These are phyloP conservation scores for Hypericum perforatum DNA, from an alignment of 345 rosid species.

Conservation along the genomic window DNA sequence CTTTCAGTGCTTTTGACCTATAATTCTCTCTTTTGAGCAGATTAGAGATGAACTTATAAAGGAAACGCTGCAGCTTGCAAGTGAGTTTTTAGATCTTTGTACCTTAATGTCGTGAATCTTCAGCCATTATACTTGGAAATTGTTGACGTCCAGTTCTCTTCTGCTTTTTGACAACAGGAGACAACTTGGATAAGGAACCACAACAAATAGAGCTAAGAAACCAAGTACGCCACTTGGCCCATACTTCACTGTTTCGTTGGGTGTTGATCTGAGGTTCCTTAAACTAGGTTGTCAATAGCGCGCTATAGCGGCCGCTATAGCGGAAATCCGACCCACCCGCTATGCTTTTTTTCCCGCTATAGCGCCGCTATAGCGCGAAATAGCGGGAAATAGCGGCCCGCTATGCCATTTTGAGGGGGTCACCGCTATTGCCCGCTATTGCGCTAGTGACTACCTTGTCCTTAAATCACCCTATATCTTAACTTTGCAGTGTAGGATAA, in stretches of 20 bases:
- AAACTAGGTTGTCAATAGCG: too few relatives aligned
- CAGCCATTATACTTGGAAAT: background rate
- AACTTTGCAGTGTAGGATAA: slow-evolving; percentile 63
- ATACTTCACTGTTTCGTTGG: background rate
- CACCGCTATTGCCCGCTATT: too few relatives aligned
- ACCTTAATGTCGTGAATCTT: background rate
- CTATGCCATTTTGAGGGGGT: too few relatives aligned
- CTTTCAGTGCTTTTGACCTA: too few relatives aligned
- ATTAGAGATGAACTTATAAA: slow-evolving; percentile 81
- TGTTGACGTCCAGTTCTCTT: slow-evolving; percentile 1
- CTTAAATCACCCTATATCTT: background rate
- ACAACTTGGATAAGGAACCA: slow-evolving; percentile 79
- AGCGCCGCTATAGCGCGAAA: too few relatives aligned
- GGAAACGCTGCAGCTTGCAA: slow-evolving; percentile 82
- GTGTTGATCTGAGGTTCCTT: background rate
- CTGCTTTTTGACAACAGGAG: slow-evolving; percentile 30
- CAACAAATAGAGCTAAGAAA: slow-evolving; percentile 72
- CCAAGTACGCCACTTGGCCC: slow-evolving; percentile 34
- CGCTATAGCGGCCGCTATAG: too few relatives aligned
- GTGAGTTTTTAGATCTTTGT: slow-evolving; percentile 34
- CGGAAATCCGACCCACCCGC: too few relatives aligned
- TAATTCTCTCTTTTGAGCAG: slow-evolving; percentile 23
- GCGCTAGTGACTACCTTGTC: too few relatives aligned
- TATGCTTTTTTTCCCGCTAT: too few relatives aligned
- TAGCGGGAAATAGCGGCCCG: too few relatives aligned